Conservation (phyloP, 768 basidiomycete genomes). For the Scleroderma citrinum region DNA sequence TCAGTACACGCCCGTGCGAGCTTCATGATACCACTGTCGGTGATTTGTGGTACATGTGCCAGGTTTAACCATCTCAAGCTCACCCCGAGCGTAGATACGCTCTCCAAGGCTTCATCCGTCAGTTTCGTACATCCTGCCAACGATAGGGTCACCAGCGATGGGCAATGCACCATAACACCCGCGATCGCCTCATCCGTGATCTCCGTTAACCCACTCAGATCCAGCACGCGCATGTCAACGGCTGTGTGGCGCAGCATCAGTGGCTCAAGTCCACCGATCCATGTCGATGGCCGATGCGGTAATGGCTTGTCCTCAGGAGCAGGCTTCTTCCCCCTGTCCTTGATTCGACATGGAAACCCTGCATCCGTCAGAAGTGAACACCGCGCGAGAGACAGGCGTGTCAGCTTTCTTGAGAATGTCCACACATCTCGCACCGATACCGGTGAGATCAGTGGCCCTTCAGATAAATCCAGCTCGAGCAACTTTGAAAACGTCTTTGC, state of each 20-base stretch:
- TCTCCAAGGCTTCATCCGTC: conserved; percentile 65
- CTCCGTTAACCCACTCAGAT: conserved; percentile 63
- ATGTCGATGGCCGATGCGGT: conserved; percentile 51
- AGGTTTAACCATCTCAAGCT: conserved; percentile 76
- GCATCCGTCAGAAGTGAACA: conserved; percentile 75
- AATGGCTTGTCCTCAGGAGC: conserved; percentile 42
- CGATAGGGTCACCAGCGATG: conserved; percentile 67
- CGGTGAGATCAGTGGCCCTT: conserved; percentile 62
- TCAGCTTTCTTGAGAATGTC: conserved; percentile 70
- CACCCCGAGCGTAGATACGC: conserved; percentile 65
- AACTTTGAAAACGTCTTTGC: conserved; percentile 71
- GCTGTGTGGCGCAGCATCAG: conserved; percentile 59
- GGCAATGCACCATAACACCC: conserved; percentile 71
- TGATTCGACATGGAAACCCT: conserved; percentile 57
- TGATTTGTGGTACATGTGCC: conserved; percentile 74
- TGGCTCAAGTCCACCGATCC: conserved; percentile 58
- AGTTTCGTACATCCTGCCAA: conserved; percentile 73
- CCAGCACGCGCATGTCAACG: conserved; percentile 72
- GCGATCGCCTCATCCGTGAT: conserved; percentile 73
- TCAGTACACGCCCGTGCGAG: conserved; percentile 67
- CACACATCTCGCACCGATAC: conserved; percentile 76
- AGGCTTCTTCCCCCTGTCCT: conserved; percentile 23
- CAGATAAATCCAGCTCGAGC: conserved; percentile 74
- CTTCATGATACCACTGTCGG: conserved; percentile 65
- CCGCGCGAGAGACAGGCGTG: conserved; percentile 70